These are phyloP conservation scores for Chaetoceros tenuissimus DNA, from an alignment of 108 stramenopile species.

Conservation along the genomic window DNA sequence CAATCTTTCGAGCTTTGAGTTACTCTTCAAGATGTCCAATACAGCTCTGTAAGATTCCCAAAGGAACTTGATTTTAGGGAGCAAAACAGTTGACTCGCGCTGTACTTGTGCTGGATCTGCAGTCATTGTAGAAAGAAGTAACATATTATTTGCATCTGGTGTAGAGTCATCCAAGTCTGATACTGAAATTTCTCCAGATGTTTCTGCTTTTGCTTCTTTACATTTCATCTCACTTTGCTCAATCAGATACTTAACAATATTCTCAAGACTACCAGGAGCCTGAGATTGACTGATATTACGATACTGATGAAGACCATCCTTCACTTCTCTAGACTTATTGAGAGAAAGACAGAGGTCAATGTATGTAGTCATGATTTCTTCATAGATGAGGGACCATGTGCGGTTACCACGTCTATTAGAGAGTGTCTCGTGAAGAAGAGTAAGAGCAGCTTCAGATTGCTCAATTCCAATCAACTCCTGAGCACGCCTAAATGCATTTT, in stretches of 20 bases:
- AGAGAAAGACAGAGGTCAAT: conserved; percentile 89
- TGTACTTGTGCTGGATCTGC: conserved; percentile 86
- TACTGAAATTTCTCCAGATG: conserved; percentile 43
- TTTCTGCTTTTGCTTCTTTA: conserved; percentile 55
- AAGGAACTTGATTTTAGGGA: conserved; percentile 95
- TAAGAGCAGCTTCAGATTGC: conserved; percentile 53
- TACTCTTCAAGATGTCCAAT: conserved; percentile 88
- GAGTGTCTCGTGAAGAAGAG: conserved; percentile 74
- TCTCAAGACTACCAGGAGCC: conserved; percentile 90
- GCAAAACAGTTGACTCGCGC: conserved; percentile 74
- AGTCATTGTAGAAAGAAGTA: conserved; percentile 92
- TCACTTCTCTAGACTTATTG: conserved; percentile 80
- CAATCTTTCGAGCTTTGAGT: conserved; percentile 89
- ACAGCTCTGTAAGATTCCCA: conserved; percentile 98
- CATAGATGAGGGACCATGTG: conserved; percentile 91
- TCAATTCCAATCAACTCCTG: conserved; percentile 53
- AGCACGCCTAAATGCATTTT: conserved; percentile 66
- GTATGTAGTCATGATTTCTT: conserved; percentile 90
- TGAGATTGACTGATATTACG: conserved; percentile 88
- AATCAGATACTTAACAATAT: conserved; percentile 86
- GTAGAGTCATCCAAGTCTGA: conserved; percentile 84
- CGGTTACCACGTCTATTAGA: conserved; percentile 65
- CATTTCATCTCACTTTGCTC: conserved; percentile 72
- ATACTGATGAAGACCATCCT: conserved; percentile 98
- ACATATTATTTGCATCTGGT: conserved; percentile 54